Conservation (phyloP, 495 filamentous ascomycete species). For the Aspergillus avenaceus region DNA sequence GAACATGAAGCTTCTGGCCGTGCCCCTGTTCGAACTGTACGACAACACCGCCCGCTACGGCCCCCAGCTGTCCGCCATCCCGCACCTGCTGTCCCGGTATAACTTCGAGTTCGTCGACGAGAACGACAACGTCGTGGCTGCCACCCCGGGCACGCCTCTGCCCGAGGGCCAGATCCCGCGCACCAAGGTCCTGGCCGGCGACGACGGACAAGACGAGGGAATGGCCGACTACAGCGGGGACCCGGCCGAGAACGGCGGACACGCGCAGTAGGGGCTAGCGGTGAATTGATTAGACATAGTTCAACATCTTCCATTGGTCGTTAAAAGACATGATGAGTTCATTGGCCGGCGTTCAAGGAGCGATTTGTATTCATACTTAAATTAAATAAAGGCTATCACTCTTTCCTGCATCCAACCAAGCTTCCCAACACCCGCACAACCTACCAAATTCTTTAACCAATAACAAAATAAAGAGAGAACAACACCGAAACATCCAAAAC, state of each 20-base stretch:
- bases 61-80: slow-evolving; percentile 92
- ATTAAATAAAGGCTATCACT: too few relatives aligned
- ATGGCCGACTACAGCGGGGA: slow-evolving; percentile 36
- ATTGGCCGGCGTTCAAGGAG: slow-evolving; percentile 16
- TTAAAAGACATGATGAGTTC: slow-evolving; percentile 1
- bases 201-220: slow-evolving; percentile 38
- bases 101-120: slow-evolving; percentile 99
- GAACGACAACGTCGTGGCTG: slow-evolving; percentile 78
- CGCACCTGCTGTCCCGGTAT: slow-evolving; percentile 87
- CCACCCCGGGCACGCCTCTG: slow-evolving; percentile 65
- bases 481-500: not conserved
- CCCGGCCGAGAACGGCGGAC: slow-evolving; percentile 20
- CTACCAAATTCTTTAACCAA: not conserved
- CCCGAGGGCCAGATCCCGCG: slow-evolving; percentile 48
- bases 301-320: not conserved
- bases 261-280: not conserved
- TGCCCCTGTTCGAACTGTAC: slow-evolving; percentile 95
- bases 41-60: slow-evolving; percentile 95
- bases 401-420: not conserved
- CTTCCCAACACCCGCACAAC: not conserved
- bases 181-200: slow-evolving; percentile 73
- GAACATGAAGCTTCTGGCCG: slow-evolving; percentile 98
- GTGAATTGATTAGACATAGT: not conserved
- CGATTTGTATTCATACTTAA: too few relatives aligned
- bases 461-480: not conserved